phyloP scores from a whole-genome alignment of 2,329 filamentous ascomycete genomes.

The Aschersonia sp. region DNA sequence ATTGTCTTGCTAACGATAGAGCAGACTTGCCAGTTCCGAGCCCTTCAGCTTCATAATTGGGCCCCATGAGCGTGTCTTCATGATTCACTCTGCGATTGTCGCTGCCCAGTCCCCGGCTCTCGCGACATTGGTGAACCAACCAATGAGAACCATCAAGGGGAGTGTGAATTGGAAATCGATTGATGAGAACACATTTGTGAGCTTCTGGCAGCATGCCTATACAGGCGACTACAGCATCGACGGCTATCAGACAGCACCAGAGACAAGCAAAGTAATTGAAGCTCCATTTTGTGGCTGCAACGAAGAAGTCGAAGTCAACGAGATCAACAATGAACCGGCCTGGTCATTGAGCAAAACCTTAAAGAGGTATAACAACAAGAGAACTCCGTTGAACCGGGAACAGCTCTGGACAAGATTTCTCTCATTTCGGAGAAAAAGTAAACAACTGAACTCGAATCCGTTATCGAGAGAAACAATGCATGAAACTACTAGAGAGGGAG shows the following conservation, averaged over 20 bases:
- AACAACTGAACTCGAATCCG: background rate
- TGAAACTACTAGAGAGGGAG: background rate
- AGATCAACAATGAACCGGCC: background rate
- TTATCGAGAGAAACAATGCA: background rate
- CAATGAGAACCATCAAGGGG: background rate
- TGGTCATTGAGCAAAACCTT: background rate
- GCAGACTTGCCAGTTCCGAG: background rate
- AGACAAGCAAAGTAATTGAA: background rate
- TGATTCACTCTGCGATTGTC: background rate
- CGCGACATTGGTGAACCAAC: background rate
- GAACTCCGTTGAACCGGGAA: background rate
- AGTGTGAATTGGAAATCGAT: background rate
- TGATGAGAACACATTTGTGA: background rate
- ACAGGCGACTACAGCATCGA: background rate
- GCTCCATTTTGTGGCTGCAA: background rate
- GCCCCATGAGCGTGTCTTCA: background rate
- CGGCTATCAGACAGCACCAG: background rate
- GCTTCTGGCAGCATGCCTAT: slow-evolving; percentile 1
- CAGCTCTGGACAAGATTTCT: background rate
- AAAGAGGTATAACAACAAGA: background rate
- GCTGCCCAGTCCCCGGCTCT: background rate
- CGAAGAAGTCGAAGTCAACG: background rate
- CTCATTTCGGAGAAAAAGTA: background rate
- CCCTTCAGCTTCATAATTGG: background rate
- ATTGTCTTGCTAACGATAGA: background rate